Evolutionary conservation across 176 grass and related monocot genomes (phyloP).

Genomic region (Carex parvula): DNA sequence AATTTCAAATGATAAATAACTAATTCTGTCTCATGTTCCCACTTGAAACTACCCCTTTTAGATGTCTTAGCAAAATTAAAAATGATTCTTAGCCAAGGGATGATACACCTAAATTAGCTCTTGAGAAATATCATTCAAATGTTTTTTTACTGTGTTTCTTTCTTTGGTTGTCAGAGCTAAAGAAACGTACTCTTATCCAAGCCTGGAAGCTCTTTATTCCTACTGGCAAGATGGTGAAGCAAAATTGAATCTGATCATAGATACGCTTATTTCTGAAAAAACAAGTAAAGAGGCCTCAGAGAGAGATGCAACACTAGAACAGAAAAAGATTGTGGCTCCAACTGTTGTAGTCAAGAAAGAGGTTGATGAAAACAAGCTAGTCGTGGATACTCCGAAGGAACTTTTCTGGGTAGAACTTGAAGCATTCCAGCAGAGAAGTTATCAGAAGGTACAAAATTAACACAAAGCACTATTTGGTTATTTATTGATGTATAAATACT

Average conservation of each 20-base stretch:
- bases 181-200: background rate
- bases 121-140: background rate
- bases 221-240: constrained; percentile 29
- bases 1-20: background rate
- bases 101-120: background rate
- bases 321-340: background rate
- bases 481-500: background rate
- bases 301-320: background rate
- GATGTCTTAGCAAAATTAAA: background rate
- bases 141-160: background rate
- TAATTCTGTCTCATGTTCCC: background rate
- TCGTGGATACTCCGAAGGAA: background rate
- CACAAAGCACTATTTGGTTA: background rate
- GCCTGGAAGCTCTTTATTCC: constrained; percentile 24
- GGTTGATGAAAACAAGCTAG: background rate
- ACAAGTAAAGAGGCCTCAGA: background rate
- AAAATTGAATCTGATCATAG: constrained; percentile 31
- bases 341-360: background rate
- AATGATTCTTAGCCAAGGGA: background rate
- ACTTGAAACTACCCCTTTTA: background rate
- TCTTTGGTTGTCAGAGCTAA: constrained; percentile 6
- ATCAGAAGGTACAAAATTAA: constrained; percentile 4
- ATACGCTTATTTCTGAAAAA: constrained; percentile 6
- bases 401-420: background rate
- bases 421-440: background rate